Conservation (phyloP, 2,329 filamentous ascomycete species). For the Cytospora piceae region DNA sequence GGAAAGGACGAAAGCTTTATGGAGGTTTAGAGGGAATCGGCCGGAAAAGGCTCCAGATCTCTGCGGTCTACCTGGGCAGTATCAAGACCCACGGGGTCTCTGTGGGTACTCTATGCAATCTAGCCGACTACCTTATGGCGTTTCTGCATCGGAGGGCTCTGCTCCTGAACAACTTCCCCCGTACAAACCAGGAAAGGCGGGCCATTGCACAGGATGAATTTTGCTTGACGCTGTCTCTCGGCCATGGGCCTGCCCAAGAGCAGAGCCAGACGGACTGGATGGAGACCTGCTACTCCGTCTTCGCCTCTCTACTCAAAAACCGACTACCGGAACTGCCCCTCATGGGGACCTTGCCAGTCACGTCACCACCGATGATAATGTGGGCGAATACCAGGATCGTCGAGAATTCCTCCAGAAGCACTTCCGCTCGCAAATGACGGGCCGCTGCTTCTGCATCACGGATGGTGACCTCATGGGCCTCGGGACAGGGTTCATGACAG, state of each 20-base stretch:
- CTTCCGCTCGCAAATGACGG: constrained; percentile 33
- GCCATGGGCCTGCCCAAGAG: constrained; percentile 21
- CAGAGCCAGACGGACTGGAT: constrained; percentile 32
- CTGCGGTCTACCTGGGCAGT: constrained; percentile 37
- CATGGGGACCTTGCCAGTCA: constrained; percentile 27
- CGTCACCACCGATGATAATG: constrained; percentile 2
- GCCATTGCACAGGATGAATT: constrained; percentile 35
- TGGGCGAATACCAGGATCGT: constrained; percentile 13
- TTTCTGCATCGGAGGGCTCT: constrained; percentile 42
- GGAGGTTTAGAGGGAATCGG: constrained; percentile 33
- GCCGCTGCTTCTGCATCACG: constrained; percentile 35
- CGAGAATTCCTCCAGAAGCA: constrained; percentile 31
- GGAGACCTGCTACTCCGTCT: constrained; percentile 33
- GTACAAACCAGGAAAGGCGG: constrained; percentile 10
- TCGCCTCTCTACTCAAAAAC: constrained; percentile 31
- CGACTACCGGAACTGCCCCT: constrained; percentile 32
- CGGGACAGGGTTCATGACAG: constrained; percentile 39
- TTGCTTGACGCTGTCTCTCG: constrained; percentile 38
- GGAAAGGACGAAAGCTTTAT: constrained; percentile 29
- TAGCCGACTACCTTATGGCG: constrained; percentile 42
- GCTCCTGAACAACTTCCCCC: constrained; percentile 31
- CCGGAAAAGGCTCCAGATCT: constrained; percentile 38
- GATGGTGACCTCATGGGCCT: constrained; percentile 37
- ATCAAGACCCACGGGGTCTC: constrained; percentile 35
- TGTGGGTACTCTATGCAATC: constrained; percentile 36